phyloP scores from a whole-genome alignment of 108 stramenopile genomes.

The Aurantiochytrium sp. region DNA sequence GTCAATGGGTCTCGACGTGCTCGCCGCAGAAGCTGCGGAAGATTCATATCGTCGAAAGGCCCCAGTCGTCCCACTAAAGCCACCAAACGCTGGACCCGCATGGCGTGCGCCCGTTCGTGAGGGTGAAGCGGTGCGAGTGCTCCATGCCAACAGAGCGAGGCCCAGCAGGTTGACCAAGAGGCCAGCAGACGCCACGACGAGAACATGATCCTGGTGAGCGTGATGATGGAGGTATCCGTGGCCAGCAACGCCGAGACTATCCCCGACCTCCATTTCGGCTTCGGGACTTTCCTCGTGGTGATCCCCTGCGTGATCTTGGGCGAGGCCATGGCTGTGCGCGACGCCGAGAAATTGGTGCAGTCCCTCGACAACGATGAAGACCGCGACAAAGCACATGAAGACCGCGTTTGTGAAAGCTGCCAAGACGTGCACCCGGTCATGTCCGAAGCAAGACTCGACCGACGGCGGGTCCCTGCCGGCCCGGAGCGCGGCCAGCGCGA shows the following conservation, averaged over 20 bases:
- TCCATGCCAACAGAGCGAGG: not conserved
- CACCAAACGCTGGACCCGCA: no score
- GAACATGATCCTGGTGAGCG: not conserved
- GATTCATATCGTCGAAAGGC: not conserved
- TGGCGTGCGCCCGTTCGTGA: no score
- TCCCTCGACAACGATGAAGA: not conserved
- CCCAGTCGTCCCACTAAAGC: not conserved
- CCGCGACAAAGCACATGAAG: not conserved
- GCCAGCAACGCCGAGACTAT: not conserved
- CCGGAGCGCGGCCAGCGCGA: not conserved
- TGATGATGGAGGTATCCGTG: not conserved
- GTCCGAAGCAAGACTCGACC: not conserved
- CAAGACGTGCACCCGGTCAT: not conserved
- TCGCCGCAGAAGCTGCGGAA: not conserved
- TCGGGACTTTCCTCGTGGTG: not conserved
- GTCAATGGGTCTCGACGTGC: not conserved
- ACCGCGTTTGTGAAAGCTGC: conserved; percentile 14
- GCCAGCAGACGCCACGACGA: not conserved
- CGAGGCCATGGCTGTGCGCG: not conserved
- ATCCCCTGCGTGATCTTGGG: not conserved
- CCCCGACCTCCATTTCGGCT: not conserved
- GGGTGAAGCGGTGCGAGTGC: not conserved
- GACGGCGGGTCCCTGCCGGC: not conserved
- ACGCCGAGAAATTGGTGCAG: not conserved
- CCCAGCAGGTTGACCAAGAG: not conserved